phyloP scores from a whole-genome alignment of 208 protist genomes.

The Trypanosoma boissoni region DNA sequence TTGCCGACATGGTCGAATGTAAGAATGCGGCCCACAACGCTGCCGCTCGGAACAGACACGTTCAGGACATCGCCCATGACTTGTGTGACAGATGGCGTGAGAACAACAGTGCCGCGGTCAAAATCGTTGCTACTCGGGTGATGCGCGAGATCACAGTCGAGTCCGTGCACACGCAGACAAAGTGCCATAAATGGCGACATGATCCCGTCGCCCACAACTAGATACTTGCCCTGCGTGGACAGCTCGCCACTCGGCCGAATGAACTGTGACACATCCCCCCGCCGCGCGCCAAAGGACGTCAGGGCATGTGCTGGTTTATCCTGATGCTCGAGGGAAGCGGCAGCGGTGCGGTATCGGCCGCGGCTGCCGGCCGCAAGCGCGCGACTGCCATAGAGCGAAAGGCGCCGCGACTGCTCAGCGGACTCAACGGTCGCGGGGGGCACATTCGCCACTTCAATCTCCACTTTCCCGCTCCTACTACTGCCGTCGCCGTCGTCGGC shows the following conservation, averaged over 20 bases:
- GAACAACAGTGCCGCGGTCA: conserved; percentile 84
- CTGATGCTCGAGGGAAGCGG: conserved; percentile 8
- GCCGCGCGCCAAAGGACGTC: conserved; percentile 57
- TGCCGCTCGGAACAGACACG: conserved; percentile 87
- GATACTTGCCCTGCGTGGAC: conserved; percentile 67
- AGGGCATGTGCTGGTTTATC: conserved; percentile 28
- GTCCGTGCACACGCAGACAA: conserved; percentile 83
- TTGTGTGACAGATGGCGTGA: conserved; percentile 90
- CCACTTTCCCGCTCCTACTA: not conserved
- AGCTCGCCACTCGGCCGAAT: conserved; percentile 47
- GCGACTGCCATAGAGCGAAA: conserved; percentile 76
- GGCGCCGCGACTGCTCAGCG: conserved; percentile 33
- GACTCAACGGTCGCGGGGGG: not conserved
- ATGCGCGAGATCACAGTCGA: conserved; percentile 86
- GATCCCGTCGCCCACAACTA: conserved; percentile 88
- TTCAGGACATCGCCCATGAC: conserved; percentile 90
- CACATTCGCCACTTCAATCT: not conserved
- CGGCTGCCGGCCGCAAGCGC: conserved; percentile 73
- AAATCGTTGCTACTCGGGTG: conserved; percentile 57
- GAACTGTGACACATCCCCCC: conserved; percentile 45
- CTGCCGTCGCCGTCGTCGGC: not conserved
- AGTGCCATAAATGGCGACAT: conserved; percentile 93
- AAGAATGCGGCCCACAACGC: conserved; percentile 83
- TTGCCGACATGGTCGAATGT: conserved; percentile 92
- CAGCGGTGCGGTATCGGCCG: conserved; percentile 12